Base-by-base conservation (phyloP, 108 stramenopile genomes). In the Fragilaria radians region DNA sequence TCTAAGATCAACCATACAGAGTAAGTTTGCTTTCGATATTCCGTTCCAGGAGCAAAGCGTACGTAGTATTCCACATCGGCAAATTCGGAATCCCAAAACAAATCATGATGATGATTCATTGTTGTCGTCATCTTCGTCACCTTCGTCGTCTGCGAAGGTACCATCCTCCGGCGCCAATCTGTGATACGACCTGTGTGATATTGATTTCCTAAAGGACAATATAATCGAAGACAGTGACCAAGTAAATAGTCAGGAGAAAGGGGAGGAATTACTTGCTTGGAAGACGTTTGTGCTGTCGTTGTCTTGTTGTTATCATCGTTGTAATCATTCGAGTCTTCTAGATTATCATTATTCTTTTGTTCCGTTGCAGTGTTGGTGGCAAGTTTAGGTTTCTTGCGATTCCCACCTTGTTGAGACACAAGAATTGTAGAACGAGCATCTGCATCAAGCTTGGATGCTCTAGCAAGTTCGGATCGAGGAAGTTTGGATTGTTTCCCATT, bases 181-280 rank as follows among this genome's bases (percentile, higher is more conserved):
- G 86, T 42, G 55, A 92, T 88, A 26, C 91, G 32, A 17, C 91
- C 91, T 27, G 57, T 64, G 59, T 87, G 87, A 70, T 88, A 88
- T 18, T 74, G 50, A 49, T 86, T 80, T 45, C 74, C 80, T 2
- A 70, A 28, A n/a, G 79, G 71, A 59, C 78, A 79, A 63, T 84
- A 87, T 3, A 92, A 54, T 3, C 78, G 66, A 0, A 88, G 32
- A 3, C 70, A 63, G 36, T 85, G 80, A 2, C 91, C 91, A 0
- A 88, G 52, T n/a, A 90, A 67, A 53, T 74, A 74, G 25, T 76
- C 65, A 18, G 73, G 32, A 19, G 5, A 17, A 11, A 33, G n/a
- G 29, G 29, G 36, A 17, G 23, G 5, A 5, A 18, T 62, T 28
- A 53, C 46, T 52, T 5, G 11, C 54, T 27, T 66, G 28, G 14